Conservation (phyloP, 2,329 filamentous ascomycete species). For the Penicillium sp. region DNA sequence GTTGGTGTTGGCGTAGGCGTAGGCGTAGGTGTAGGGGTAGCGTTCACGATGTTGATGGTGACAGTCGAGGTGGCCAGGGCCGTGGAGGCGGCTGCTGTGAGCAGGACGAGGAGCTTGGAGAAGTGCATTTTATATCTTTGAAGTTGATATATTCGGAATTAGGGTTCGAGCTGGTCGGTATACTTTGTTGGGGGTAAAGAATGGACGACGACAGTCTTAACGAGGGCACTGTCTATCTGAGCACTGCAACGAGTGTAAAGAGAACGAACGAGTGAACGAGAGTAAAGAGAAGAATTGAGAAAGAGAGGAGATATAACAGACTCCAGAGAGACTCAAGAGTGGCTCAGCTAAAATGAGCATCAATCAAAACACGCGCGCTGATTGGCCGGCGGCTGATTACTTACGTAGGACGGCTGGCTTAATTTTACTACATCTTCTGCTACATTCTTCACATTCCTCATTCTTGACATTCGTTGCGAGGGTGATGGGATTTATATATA, state of each 20-base stretch:
- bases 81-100: constrained; percentile 21
- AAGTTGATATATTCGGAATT: too few species aligned
- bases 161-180: neutral
- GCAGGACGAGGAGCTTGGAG: constrained; percentile 30
- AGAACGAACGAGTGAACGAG: neutral
- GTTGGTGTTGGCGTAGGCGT: constrained; percentile 13
- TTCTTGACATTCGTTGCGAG: too few species aligned
- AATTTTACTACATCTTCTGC: neutral
- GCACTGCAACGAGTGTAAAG: too few species aligned
- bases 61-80: constrained; percentile 24
- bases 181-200: neutral
- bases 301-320: constrained; percentile 1
- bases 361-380: neutral
- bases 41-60: constrained; percentile 25
- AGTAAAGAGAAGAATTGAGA: neutral
- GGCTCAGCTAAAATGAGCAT: neutral
- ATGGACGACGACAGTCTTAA: constrained; percentile 10
- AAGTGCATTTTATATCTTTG: constrained; percentile 27
- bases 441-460: neutral
- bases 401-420: neutral
- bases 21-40: constrained; percentile 9
- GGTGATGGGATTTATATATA: too few species aligned
- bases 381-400: neutral
- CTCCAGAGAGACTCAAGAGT: neutral
- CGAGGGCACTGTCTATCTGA: neutral